Conservation (phyloP, 2,329 filamentous ascomycete genomes). For the Colletotrichum sp. region DNA sequence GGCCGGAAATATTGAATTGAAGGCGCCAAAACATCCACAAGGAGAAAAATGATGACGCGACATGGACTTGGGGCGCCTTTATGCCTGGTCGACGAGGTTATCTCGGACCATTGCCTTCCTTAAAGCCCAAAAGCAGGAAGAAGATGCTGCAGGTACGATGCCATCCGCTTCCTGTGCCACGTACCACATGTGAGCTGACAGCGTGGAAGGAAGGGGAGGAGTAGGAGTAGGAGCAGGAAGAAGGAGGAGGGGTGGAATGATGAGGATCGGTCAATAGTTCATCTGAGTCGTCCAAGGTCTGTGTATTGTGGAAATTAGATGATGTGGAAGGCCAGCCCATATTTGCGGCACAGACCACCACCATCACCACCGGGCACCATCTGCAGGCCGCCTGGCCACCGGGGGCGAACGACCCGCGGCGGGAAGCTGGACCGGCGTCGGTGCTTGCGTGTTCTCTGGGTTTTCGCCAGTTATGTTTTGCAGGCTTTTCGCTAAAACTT, state of each 20-base stretch:
- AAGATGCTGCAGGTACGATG: not conserved
- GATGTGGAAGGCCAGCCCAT: not conserved
- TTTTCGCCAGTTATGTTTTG: not conserved
- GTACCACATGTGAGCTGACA: not conserved
- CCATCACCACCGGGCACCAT: not conserved
- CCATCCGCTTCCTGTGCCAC: not conserved
- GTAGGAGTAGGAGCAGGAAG: not conserved
- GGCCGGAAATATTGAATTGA: not conserved
- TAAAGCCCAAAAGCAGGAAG: not conserved
- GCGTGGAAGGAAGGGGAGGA: not conserved
- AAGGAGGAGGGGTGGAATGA: not conserved
- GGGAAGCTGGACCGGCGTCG: not conserved
- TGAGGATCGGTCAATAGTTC: constrained; percentile 6
- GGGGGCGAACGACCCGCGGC: not conserved
- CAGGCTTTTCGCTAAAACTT: not conserved
- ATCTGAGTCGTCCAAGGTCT: not conserved
- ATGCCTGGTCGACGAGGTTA: not conserved
- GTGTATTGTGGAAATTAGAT: constrained; percentile 19
- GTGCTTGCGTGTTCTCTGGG: not conserved
- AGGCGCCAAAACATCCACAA: not conserved
- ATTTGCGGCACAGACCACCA: constrained; percentile 7
- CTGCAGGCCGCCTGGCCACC: not conserved
- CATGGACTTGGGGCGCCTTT: not conserved
- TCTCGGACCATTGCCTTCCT: not conserved
- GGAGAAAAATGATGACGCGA: not conserved